Conservation (phyloP, 179 eudicot genomes). For the Beta macrorhiza region DNA sequence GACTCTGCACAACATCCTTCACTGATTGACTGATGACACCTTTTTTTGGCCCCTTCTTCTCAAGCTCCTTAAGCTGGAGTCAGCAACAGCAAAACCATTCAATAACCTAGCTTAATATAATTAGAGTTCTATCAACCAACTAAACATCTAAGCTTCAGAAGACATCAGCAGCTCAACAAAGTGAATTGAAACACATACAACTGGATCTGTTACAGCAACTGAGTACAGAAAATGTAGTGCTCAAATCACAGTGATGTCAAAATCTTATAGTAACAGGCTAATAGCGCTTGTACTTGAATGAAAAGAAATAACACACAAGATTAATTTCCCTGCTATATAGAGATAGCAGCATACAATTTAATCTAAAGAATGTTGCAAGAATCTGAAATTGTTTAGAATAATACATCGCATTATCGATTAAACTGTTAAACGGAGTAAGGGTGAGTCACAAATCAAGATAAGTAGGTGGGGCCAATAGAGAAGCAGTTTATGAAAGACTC, state of each 20-base stretch:
- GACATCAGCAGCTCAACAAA: not conserved
- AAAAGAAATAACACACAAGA: not conserved
- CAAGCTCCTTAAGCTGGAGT: constrained; percentile 95
- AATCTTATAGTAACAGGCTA: not conserved
- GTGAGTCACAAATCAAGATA: too few species aligned
- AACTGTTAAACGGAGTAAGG: too few species aligned
- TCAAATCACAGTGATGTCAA: constrained; percentile 1
- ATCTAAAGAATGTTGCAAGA: too few species aligned
- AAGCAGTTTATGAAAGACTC: too few species aligned
- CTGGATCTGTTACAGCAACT: not conserved
- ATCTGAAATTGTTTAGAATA: too few species aligned
- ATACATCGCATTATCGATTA: too few species aligned
- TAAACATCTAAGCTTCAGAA: not conserved
- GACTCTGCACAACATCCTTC: constrained; percentile 91
- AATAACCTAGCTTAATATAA: not conserved
- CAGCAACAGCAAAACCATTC: constrained; percentile 14
- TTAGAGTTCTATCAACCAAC: not conserved
- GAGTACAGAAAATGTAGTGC: not conserved
- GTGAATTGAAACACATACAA: too few species aligned
- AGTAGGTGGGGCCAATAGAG: too few species aligned
- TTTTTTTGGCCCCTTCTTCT: constrained; percentile 94
- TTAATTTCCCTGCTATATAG: not conserved
- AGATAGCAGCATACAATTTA: not conserved
- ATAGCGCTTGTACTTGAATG: not conserved
- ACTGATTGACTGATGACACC: constrained; percentile 96